These are phyloP conservation scores for Barbatosphaeria neglecta DNA, from an alignment of 495 filamentous ascomycete genomes.

Conservation along the genomic window DNA sequence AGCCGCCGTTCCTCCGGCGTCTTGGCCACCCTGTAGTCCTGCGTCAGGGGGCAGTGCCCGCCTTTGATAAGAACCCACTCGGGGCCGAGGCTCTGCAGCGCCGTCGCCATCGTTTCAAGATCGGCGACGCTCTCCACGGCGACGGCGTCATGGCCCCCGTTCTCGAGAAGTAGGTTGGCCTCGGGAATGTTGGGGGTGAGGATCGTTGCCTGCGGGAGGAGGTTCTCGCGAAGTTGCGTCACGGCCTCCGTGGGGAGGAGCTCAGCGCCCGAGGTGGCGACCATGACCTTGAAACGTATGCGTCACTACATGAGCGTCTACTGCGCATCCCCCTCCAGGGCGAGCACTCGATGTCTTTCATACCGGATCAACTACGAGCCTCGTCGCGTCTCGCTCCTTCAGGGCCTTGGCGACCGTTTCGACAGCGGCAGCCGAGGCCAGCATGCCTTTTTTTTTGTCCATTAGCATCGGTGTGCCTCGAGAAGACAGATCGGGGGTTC, in stretches of 20 bases:
- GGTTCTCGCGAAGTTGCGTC: conserved; percentile 43
- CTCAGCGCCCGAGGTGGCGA: conserved; percentile 72
- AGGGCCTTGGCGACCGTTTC: conserved; percentile 61
- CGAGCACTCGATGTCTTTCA: background rate
- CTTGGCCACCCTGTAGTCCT: conserved; percentile 42
- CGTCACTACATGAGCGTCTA: background rate
- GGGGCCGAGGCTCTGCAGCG: conserved; percentile 55
- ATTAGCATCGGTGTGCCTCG: no score
- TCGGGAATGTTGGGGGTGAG: conserved; percentile 91
- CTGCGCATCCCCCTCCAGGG: background rate
- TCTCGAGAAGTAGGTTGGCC: conserved; percentile 58
- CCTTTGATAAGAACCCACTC: conserved; percentile 82
- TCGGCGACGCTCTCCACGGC: conserved; percentile 46
- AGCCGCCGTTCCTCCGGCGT: conserved; percentile 45
- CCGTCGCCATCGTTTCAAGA: conserved; percentile 54
- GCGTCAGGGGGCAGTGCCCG: conserved; percentile 73
- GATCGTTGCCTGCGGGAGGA: conserved; percentile 70
- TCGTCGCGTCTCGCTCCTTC: conserved; percentile 43
- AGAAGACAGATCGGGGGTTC: no score
- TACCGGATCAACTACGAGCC: conserved; percentile 78
- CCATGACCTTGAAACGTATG: conserved; percentile 62
- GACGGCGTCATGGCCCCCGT: conserved; percentile 35
- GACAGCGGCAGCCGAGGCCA: conserved; percentile 69
- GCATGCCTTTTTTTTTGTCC: conserved; percentile 91
- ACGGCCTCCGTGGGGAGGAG: conserved; percentile 64